Conservation (phyloP, 2,329 filamentous ascomycete species). For the Fusarium armeniacum region DNA sequence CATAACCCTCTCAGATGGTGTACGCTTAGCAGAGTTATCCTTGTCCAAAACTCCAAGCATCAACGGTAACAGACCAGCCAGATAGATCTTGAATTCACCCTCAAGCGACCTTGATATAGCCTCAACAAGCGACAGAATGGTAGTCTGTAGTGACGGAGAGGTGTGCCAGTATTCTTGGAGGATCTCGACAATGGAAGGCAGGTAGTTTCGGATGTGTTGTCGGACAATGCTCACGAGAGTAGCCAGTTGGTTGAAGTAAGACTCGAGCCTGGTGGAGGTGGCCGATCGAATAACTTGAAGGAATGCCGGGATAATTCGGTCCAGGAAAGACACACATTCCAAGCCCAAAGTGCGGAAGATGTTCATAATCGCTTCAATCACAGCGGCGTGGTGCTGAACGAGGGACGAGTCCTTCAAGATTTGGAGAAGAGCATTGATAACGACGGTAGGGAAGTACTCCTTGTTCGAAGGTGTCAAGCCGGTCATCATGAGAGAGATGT, state of each 20-base stretch:
- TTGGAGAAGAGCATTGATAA: constrained; percentile 93
- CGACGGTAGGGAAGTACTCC: constrained; percentile 98
- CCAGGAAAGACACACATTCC: constrained; percentile 95
- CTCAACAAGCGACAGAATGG: constrained; percentile 92
- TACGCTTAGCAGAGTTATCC: constrained; percentile 80
- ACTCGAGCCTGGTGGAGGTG: constrained; percentile 83
- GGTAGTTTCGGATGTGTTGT: constrained; percentile 93
- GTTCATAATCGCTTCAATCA: constrained; percentile 98
- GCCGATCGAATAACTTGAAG: constrained; percentile 89
- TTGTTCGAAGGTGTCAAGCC: constrained; percentile 96
- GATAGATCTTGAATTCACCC: constrained; percentile 97
- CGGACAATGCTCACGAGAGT: constrained; percentile 94
- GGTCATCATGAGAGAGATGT: constrained; percentile 98
- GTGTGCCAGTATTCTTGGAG: constrained; percentile 92
- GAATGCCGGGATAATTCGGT: constrained; percentile 94
- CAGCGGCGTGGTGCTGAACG: constrained; percentile 89
- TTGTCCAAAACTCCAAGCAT: constrained; percentile 96
- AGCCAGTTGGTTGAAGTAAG: constrained; percentile 97
- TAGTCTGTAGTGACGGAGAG: constrained; percentile 84
- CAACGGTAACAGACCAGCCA: constrained; percentile 87
- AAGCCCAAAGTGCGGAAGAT: constrained; percentile 97
- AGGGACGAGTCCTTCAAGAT: constrained; percentile 93
- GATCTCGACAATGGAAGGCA: constrained; percentile 87
- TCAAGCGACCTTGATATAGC: constrained; percentile 94
- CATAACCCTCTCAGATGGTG: constrained; percentile 88